These are phyloP conservation scores for Nannizziopsis arthrosporioides DNA, from an alignment of 2,329 filamentous ascomycete genomes.

Conservation along the genomic window DNA sequence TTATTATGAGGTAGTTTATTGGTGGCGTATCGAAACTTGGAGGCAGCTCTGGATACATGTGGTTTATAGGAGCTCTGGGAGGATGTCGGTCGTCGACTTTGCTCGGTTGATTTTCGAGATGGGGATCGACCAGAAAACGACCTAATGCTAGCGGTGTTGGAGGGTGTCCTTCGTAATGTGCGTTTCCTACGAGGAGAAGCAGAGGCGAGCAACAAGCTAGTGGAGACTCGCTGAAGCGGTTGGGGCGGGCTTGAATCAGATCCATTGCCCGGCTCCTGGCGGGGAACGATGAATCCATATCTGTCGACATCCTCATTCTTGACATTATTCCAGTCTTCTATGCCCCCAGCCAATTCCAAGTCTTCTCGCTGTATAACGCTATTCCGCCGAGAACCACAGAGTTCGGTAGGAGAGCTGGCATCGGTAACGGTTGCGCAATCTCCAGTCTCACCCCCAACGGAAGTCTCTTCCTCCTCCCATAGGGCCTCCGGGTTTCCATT, in stretches of 20 bases:
- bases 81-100: slow-evolving; percentile 35
- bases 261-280: slow-evolving; percentile 19
- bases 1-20: slow-evolving; percentile 44
- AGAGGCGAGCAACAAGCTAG: slow-evolving; percentile 45
- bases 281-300: slow-evolving; percentile 51
- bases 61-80: slow-evolving; percentile 37
- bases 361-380: slow-evolving; percentile 39
- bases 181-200: slow-evolving; percentile 45
- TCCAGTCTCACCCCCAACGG: slow-evolving; percentile 21
- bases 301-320: slow-evolving; percentile 49
- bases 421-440: slow-evolving; percentile 20
- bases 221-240: slow-evolving; percentile 48
- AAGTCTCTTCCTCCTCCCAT: slow-evolving; percentile 31
- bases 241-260: slow-evolving; percentile 27
- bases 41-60: slow-evolving; percentile 31
- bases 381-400: slow-evolving; percentile 20
- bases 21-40: slow-evolving; percentile 41
- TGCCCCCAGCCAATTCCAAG: slow-evolving; percentile 49
- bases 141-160: slow-evolving; percentile 35
- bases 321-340: slow-evolving; percentile 55
- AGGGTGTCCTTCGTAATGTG: slow-evolving; percentile 40
- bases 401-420: slow-evolving; percentile 22
- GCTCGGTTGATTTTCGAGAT: slow-evolving; percentile 33
- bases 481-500: slow-evolving; percentile 30
- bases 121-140: slow-evolving; percentile 34